These are phyloP conservation scores for Naganishia cerealis DNA, from an alignment of 1,284 basidiomycete genomes.

Conservation along the genomic window DNA sequence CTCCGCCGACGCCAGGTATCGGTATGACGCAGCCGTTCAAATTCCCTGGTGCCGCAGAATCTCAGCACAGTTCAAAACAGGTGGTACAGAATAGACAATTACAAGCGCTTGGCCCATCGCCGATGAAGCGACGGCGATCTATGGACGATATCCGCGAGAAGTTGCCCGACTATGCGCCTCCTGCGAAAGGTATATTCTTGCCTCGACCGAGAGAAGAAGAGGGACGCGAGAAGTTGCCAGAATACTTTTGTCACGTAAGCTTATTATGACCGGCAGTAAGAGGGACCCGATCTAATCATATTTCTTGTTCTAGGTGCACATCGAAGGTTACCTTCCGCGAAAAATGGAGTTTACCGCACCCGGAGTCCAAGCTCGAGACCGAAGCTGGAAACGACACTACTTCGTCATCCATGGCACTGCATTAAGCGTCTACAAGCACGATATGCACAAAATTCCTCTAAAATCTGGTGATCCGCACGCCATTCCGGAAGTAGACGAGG, in stretches of 20 bases:
- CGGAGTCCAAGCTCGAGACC: constrained; percentile 80
- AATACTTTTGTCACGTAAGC: constrained; percentile 70
- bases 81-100: constrained; percentile 24
- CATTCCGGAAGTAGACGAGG: constrained; percentile 46
- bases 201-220: constrained; percentile 64
- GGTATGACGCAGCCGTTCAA: constrained; percentile 38
- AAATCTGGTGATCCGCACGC: constrained; percentile 41
- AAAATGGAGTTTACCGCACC: constrained; percentile 92
- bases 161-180: constrained; percentile 54
- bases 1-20: constrained; percentile 48
- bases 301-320: constrained; percentile 61
- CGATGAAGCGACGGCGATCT: constrained; percentile 52
- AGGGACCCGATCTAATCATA: background rate
- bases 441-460: constrained; percentile 55
- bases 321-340: constrained; percentile 79
- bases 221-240: constrained; percentile 75
- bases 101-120: constrained; percentile 11
- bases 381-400: constrained; percentile 85
- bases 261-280: background rate
- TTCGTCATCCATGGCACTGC: constrained; percentile 90
- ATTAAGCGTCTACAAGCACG: constrained; percentile 77
- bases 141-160: constrained; percentile 53
- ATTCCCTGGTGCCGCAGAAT: constrained; percentile 30
- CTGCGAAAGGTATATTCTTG: constrained; percentile 42
- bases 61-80: constrained; percentile 24